Evolutionary conservation across 2,329 filamentous ascomycete genomes (phyloP), one percentile per base, ranked within the genome.

Genomic region (Talaromyces albobiverticillius): DNA sequence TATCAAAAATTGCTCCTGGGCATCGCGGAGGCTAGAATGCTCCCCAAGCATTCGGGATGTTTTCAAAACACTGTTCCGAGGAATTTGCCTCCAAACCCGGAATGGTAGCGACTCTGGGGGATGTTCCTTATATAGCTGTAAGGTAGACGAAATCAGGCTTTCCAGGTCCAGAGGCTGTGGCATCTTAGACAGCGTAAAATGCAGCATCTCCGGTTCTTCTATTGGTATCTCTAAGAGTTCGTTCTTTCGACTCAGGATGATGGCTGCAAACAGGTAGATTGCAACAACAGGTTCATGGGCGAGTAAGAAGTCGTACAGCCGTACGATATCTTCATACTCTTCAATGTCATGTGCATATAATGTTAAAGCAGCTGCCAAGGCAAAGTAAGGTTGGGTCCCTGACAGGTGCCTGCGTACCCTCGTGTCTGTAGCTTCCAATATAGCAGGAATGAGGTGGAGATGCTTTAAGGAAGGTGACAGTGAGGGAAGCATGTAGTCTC

Each of bases 311-410:
- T 99, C 94, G 69, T 96, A 99, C 1, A 99, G 77, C 22, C 94
- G 84, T 31, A 91, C 84, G 65, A 99, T 97, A 61, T 93, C 88
- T 59, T 83, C 83, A 68, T 96, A 96, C 40, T 87, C 85, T 71
- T 94, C 87, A 57, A 99, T 91, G 69, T 97, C 93, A 73, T 99
- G 94, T 16, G 94, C 91, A 71, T 96, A 99, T 77, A 99, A 86
- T 31, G 95, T 99, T 41, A 99, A 80, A 0, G 91, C 96, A 46
- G 90, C 91, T n/a, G 90, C 86, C 4, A 99, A 79, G 4, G 94
- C 94, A 70, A 96, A 99, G 71, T 92, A 96, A 1, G 94, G 93
- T 66, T 92, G 85, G 14, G 86, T 88, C 22, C 79, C 81, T 1
- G 86, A 83, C n/a, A 96, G 78, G 72, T 96, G 93, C 7, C 72